These are phyloP conservation scores for Euphorbia neoarborescens DNA, from an alignment of 441 rosid species.

Conservation along the genomic window DNA sequence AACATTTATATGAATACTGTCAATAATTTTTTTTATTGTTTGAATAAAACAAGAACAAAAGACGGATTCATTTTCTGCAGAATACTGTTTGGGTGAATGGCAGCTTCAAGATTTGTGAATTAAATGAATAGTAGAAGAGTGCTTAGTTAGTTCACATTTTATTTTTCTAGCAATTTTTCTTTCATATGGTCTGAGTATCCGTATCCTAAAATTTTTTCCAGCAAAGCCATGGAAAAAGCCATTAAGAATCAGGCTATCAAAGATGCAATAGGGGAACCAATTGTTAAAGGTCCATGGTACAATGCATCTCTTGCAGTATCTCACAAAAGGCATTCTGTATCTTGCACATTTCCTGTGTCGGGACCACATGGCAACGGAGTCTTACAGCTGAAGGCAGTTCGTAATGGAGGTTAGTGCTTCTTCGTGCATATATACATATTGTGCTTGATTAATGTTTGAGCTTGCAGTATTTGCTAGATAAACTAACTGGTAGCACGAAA, in stretches of 20 bases:
- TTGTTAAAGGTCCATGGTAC: slow-evolving; percentile 92
- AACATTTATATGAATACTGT: background rate
- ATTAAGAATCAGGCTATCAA: slow-evolving; percentile 48
- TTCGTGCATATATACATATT: background rate
- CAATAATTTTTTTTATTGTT: background rate
- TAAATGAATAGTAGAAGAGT: background rate
- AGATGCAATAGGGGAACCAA: slow-evolving; percentile 84
- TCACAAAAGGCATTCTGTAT: slow-evolving; percentile 72
- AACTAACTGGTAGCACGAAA: background rate
- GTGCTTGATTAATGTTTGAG: slow-evolving; percentile 1
- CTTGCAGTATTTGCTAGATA: background rate
- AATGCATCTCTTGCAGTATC: slow-evolving; percentile 89
- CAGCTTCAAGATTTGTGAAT: background rate
- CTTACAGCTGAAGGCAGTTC: slow-evolving; percentile 62
- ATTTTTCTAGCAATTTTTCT: background rate
- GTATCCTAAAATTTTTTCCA: slow-evolving; percentile 28
- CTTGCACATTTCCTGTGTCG: slow-evolving; percentile 86
- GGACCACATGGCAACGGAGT: slow-evolving; percentile 66
- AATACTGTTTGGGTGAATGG: background rate
- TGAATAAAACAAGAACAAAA: background rate
- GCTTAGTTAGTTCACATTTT: slow-evolving; percentile 1
- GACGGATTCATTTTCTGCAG: background rate
- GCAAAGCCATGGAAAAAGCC: slow-evolving; percentile 86
- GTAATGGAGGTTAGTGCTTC: slow-evolving; percentile 40
- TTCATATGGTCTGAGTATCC: background rate